Evolutionary conservation across 495 filamentous ascomycete species (phyloP).

Genomic region (Baudoinia panamericana): DNA sequence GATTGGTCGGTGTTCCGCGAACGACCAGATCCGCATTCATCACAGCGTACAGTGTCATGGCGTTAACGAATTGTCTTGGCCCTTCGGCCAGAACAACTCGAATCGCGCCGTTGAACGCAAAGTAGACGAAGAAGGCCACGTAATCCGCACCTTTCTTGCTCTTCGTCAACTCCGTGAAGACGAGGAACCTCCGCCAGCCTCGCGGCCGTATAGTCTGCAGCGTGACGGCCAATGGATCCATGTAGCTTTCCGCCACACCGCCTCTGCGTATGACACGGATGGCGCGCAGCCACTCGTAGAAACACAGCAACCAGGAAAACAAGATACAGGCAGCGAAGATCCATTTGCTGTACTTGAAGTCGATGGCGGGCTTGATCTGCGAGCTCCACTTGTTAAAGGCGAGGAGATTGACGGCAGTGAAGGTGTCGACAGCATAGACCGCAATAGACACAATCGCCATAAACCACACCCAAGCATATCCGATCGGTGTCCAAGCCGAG

Average conservation of each 20-base stretch:
- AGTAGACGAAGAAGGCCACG: slow-evolving; percentile 84
- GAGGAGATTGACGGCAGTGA: slow-evolving; percentile 81
- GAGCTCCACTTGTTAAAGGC: slow-evolving; percentile 55
- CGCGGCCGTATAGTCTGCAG: slow-evolving; percentile 62
- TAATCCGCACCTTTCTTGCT: slow-evolving; percentile 85
- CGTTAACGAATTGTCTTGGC: slow-evolving; percentile 81
- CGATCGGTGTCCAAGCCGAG: slow-evolving; percentile 61
- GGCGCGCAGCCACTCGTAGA: slow-evolving; percentile 64
- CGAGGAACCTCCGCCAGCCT: slow-evolving; percentile 77
- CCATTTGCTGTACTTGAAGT: slow-evolving; percentile 64
- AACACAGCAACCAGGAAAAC: slow-evolving; percentile 64
- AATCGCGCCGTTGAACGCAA: slow-evolving; percentile 87
- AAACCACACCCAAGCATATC: slow-evolving; percentile 73
- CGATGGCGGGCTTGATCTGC: slow-evolving; percentile 53
- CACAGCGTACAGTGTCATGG: slow-evolving; percentile 72
- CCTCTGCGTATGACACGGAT: slow-evolving; percentile 65
- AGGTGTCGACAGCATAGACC: slow-evolving; percentile 80
- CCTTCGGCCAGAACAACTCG: slow-evolving; percentile 79
- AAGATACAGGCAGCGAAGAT: slow-evolving; percentile 86
- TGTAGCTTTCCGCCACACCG: slow-evolving; percentile 79
- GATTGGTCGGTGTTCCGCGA: slow-evolving; percentile 38
- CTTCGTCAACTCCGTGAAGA: slow-evolving; percentile 85
- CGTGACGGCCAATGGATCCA: slow-evolving; percentile 72
- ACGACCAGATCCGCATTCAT: slow-evolving; percentile 55
- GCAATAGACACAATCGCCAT: slow-evolving; percentile 65